Evolutionary conservation across 768 basidiomycete genomes (phyloP).

Genomic region (Cubamyces sp.): DNA sequence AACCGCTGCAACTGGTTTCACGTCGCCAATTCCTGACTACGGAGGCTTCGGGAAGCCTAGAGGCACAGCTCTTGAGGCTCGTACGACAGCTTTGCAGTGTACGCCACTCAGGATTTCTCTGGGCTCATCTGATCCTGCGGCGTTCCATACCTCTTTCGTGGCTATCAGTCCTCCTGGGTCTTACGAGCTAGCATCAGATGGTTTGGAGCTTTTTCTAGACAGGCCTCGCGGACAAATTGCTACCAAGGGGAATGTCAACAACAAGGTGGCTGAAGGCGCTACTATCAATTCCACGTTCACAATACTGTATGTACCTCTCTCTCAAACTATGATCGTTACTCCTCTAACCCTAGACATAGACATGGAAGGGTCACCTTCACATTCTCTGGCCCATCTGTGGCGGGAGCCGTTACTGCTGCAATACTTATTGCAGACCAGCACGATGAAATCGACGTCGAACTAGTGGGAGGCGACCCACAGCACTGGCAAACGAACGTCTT

Average conservation of each 20-base stretch:
- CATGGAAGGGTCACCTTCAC: slow-evolving; percentile 43
- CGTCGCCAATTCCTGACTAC: background rate
- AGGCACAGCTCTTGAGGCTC: background rate
- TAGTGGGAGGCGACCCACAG: slow-evolving; percentile 41
- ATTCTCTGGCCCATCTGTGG: slow-evolving; percentile 36
- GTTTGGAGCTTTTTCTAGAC: slow-evolving; percentile 39
- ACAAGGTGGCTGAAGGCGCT: slow-evolving; percentile 42
- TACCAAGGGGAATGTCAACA: slow-evolving; percentile 40
- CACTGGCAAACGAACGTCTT: slow-evolving; percentile 50
- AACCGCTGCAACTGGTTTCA: too few relatives aligned
- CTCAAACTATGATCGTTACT: too few relatives aligned
- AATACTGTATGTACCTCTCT: slow-evolving; percentile 33
- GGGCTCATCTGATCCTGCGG: slow-evolving; percentile 24
- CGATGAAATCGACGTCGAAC: slow-evolving; percentile 50
- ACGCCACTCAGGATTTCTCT: slow-evolving; percentile 36
- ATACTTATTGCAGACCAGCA: slow-evolving; percentile 40
- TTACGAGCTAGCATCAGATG: slow-evolving; percentile 32
- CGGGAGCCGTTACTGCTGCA: slow-evolving; percentile 45
- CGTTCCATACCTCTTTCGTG: slow-evolving; percentile 30
- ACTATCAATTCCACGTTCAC: slow-evolving; percentile 47
- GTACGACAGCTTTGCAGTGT: slow-evolving; percentile 21
- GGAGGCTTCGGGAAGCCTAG: background rate
- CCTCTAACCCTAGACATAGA: slow-evolving; percentile 23
- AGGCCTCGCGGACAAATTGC: slow-evolving; percentile 37
- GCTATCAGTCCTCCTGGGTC: slow-evolving; percentile 37